Evolutionary conservation across 805 yeast genomes (phyloP).

Genomic region (Teunomyces kruisii): DNA sequence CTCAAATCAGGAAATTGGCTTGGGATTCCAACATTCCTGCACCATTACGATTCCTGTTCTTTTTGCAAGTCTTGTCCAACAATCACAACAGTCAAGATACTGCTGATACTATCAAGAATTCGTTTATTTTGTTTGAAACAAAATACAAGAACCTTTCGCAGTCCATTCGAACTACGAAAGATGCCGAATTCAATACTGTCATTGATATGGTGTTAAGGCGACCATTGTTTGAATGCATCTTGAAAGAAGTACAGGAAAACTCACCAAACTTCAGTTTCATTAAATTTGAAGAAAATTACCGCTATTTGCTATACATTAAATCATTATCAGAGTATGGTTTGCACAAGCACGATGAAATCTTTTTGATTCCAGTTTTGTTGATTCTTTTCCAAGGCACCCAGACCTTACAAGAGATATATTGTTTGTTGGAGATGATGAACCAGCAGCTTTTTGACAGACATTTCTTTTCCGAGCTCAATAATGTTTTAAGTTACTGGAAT

Average conservation of each 20-base stretch:
- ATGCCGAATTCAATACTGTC: conserved; percentile 30
- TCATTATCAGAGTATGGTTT: conserved; percentile 38
- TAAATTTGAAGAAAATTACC: conserved; percentile 25
- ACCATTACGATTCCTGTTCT: conserved; percentile 26
- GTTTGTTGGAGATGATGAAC: conserved; percentile 34
- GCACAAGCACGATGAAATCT: conserved; percentile 38
- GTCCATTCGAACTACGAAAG: conserved; percentile 29
- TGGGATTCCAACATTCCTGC: conserved; percentile 40
- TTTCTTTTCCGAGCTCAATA: conserved; percentile 25
- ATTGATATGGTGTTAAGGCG: conserved; percentile 23
- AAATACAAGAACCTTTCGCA: conserved; percentile 26
- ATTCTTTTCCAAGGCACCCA: conserved; percentile 26
- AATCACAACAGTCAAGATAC: conserved; percentile 15
- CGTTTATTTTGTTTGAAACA: conserved; percentile 17
- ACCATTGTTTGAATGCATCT: conserved; percentile 30
- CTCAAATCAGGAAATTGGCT: conserved; percentile 28
- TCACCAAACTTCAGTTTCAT: conserved; percentile 9
- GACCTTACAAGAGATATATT: conserved; percentile 24
- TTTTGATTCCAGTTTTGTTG: conserved; percentile 38
- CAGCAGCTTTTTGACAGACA: conserved; percentile 29
- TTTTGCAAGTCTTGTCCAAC: conserved; percentile 22
- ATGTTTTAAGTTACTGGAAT: conserved; percentile 28
- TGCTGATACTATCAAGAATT: conserved; percentile 16
- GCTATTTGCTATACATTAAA: conserved; percentile 34
- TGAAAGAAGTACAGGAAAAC: conserved; percentile 13